phyloP scores from a whole-genome alignment of 495 filamentous ascomycete genomes.

The Aspergillus taichungensis region DNA sequence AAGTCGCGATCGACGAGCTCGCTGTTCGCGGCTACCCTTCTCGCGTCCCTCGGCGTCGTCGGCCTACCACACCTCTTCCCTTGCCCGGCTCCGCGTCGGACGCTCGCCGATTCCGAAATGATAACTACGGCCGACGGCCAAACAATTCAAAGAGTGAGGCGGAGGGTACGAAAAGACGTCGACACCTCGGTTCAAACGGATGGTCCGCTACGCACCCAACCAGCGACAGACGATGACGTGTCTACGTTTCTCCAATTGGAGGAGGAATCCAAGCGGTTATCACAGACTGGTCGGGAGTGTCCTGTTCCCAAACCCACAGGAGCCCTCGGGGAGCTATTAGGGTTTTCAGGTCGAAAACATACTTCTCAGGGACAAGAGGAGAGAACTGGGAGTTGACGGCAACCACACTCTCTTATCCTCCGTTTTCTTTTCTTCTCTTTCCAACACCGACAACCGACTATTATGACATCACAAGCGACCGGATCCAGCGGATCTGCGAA shows the following conservation, averaged over 20 bases:
- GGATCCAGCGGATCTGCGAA: no score
- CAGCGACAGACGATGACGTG: constrained; percentile 32
- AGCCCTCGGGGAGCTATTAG: constrained; percentile 63
- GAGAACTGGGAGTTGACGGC: constrained; percentile 1
- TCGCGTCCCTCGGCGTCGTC: constrained; percentile 86
- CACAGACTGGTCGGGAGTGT: constrained; percentile 45
- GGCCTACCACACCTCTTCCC: constrained; percentile 86
- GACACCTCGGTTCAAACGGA: constrained; percentile 18
- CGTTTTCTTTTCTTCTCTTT: no score
- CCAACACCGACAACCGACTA: no score
- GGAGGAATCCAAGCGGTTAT: constrained; percentile 32
- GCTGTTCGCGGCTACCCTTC: constrained; percentile 88
- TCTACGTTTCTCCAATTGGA: constrained; percentile 38
- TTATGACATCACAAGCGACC: no score
- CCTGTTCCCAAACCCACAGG: constrained; percentile 80
- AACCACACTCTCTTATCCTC: no score
- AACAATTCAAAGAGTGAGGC: constrained; percentile 27
- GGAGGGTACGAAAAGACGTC: constrained; percentile 24
- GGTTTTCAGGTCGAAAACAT: constrained; percentile 36
- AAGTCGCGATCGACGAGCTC: constrained; percentile 83
- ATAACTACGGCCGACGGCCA: constrained; percentile 40
- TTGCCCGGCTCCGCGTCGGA: constrained; percentile 74
- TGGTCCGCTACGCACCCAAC: constrained; percentile 10
- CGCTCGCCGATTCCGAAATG: constrained; percentile 61
- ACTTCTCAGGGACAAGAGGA: neutral